Percentiles rank a stretch among this genome's conserved stretches.
These are phyloP conservation scores for Heliophila coronopifolia DNA, from an alignment of 441 rosid species.

Conservation along the genomic window DNA sequence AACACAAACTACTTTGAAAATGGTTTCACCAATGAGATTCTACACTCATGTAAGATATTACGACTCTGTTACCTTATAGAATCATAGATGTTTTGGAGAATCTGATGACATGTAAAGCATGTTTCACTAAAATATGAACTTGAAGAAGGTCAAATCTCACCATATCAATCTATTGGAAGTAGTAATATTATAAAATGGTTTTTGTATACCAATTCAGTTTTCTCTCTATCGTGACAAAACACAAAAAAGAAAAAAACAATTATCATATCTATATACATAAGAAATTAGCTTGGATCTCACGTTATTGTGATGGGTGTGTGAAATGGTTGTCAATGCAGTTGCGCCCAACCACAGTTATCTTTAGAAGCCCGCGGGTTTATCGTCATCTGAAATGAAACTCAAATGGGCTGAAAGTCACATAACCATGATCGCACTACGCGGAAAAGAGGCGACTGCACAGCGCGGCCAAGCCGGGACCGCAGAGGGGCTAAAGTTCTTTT, in stretches of 20 bases:
- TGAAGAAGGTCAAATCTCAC: slow-evolving; percentile 78
- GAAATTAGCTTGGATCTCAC: neutral
- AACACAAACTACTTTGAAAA: neutral
- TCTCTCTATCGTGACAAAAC: slow-evolving; percentile 48
- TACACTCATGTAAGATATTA: neutral
- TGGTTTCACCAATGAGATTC: neutral
- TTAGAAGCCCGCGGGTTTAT: too few relatives aligned
- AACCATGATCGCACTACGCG: too few relatives aligned
- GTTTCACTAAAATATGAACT: slow-evolving; percentile 58
- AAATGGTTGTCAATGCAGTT: too few relatives aligned
- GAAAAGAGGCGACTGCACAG: too few relatives aligned
- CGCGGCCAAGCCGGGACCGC: too few relatives aligned
- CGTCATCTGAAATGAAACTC: too few relatives aligned
- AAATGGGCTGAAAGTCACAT: too few relatives aligned
- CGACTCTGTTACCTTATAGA: slow-evolving; percentile 53
- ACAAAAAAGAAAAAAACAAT: neutral
- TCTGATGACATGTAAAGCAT: slow-evolving; percentile 65
- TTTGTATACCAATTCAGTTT: slow-evolving; percentile 46
- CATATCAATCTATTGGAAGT: slow-evolving; percentile 61
- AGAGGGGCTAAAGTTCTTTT: too few relatives aligned
- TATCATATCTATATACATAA: neutral
- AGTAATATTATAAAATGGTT: slow-evolving; percentile 64
- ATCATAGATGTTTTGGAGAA: slow-evolving; percentile 53
- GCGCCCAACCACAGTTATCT: too few relatives aligned
- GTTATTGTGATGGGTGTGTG: neutral